A percentile compares a stretch with the other conserved stretches of the same genome.
These are phyloP conservation scores for Babesia caballi DNA, from an alignment of 169 alveolate genomes.

Conservation along the genomic window DNA sequence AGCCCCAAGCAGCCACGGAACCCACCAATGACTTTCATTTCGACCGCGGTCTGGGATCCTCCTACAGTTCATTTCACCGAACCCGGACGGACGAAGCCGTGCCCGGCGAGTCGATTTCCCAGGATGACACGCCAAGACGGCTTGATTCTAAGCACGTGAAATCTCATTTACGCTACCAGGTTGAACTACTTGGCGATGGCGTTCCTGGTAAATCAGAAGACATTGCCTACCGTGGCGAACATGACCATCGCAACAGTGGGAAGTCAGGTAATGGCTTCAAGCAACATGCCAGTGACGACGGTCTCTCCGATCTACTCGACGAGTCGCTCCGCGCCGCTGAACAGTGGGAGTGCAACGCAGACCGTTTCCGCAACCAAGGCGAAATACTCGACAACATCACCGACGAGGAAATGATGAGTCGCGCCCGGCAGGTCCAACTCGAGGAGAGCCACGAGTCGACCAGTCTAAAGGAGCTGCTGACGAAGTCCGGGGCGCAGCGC, in stretches of 20 bases:
- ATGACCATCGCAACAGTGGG: too few species aligned
- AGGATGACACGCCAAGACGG: too few species aligned
- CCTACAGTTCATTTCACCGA: not conserved
- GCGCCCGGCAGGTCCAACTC: not conserved
- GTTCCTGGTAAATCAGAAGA: too few species aligned
- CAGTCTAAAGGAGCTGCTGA: conserved; percentile 6
- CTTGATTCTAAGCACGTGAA: not conserved
- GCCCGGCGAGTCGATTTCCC: not conserved
- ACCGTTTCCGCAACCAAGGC: conserved; percentile 15
- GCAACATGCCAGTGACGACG: not conserved
- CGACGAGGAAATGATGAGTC: conserved; percentile 3
- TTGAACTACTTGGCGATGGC: too few species aligned
- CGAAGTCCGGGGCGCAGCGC: not conserved
- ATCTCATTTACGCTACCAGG: too few species aligned
- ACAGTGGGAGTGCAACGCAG: conserved; percentile 6
- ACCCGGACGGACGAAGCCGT: not conserved
- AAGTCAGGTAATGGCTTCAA: too few species aligned
- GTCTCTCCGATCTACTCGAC: not conserved
- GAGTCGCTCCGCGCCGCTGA: conserved; percentile 16
- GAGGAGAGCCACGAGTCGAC: conserved; percentile 9
- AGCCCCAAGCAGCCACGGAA: not conserved
- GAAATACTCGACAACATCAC: conserved; percentile 21
- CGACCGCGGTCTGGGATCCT: not conserved
- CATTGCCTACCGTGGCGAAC: not conserved
- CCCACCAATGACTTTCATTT: not conserved